These are phyloP conservation scores for Ailanthus altissimus DNA, from an alignment of 345 rosid genomes.

Conservation along the genomic window DNA sequence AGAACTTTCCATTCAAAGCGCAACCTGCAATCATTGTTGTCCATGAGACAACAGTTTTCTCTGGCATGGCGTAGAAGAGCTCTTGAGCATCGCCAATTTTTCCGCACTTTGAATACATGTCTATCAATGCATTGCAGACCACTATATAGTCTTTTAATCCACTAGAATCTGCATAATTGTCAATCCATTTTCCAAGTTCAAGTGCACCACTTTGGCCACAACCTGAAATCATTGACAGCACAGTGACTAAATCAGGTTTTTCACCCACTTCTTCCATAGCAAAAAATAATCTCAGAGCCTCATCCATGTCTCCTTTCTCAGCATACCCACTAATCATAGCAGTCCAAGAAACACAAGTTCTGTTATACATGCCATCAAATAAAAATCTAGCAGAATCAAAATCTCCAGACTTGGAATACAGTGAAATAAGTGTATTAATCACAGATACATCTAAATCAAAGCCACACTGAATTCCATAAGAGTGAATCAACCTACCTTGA, in stretches of 20 bases:
- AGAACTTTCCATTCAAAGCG: slow-evolving; percentile 54
- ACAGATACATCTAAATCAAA: slow-evolving; percentile 42
- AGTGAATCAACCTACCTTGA: slow-evolving; percentile 56
- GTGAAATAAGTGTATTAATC: slow-evolving; percentile 57
- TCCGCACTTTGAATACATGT: slow-evolving; percentile 76
- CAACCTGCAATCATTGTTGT: slow-evolving; percentile 65
- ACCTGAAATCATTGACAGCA: slow-evolving; percentile 61
- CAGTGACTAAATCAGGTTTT: slow-evolving; percentile 58
- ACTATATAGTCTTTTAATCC: slow-evolving; percentile 44
- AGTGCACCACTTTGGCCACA: slow-evolving; percentile 55
- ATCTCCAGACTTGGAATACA: slow-evolving; percentile 63
- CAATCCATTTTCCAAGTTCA: slow-evolving; percentile 62
- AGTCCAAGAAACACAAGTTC: slow-evolving; percentile 78
- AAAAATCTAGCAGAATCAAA: slow-evolving; percentile 48
- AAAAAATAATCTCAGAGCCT: slow-evolving; percentile 51
- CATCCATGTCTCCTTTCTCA: slow-evolving; percentile 58
- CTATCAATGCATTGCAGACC: slow-evolving; percentile 60
- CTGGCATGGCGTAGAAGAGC: slow-evolving; percentile 41
- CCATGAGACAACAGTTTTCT: slow-evolving; percentile 61
- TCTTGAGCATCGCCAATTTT: slow-evolving; percentile 48
- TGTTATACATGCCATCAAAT: slow-evolving; percentile 47
- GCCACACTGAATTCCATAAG: slow-evolving; percentile 52
- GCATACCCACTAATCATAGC: slow-evolving; percentile 79
- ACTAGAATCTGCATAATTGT: slow-evolving; percentile 39
- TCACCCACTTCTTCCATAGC: slow-evolving; percentile 49